Conservation (phyloP, 257 asterid species). For the Fraxinus cuspidata region DNA sequence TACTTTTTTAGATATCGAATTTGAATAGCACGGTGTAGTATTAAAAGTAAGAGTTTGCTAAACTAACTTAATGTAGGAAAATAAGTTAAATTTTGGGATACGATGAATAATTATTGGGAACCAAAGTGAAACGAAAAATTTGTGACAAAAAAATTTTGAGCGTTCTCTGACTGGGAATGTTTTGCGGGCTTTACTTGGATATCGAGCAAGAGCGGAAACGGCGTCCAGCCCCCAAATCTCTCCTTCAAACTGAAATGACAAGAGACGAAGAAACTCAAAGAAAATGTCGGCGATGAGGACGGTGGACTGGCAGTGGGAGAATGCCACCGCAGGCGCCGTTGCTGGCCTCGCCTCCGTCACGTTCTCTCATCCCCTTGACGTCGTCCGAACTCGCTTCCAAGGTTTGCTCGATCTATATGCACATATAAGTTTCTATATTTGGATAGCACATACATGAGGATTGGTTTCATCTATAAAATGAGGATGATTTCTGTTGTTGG, state of each 20-base stretch:
- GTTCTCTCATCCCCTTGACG: constrained; percentile 92
- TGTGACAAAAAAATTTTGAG: too few species aligned
- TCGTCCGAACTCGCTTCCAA: constrained; percentile 94
- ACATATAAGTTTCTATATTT: not conserved
- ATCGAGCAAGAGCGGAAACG: not conserved
- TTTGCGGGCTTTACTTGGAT: not conserved
- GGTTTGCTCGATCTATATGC: constrained; percentile 34
- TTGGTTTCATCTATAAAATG: not conserved
- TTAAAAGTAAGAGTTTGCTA: too few species aligned
- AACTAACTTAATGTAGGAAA: too few species aligned
- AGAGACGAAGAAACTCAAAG: constrained; percentile 19
- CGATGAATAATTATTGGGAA: too few species aligned
- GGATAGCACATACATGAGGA: not conserved
- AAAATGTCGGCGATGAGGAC: constrained; percentile 46
- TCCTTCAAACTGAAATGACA: not conserved
- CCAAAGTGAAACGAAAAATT: too few species aligned
- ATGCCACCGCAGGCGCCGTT: constrained; percentile 88
- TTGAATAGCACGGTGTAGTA: too few species aligned
- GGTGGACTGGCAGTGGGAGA: constrained; percentile 54
- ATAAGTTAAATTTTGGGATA: not conserved
- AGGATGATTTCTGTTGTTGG: constrained; percentile 9
- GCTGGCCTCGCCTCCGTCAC: constrained; percentile 88
- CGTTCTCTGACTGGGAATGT: not conserved
- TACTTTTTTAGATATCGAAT: too few species aligned
- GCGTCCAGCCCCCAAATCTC: not conserved